Percentiles rank a stretch among this genome's conserved stretches.
These are phyloP conservation scores for Amphichorda felina DNA, from an alignment of 2,329 filamentous ascomycete species.

Conservation along the genomic window DNA sequence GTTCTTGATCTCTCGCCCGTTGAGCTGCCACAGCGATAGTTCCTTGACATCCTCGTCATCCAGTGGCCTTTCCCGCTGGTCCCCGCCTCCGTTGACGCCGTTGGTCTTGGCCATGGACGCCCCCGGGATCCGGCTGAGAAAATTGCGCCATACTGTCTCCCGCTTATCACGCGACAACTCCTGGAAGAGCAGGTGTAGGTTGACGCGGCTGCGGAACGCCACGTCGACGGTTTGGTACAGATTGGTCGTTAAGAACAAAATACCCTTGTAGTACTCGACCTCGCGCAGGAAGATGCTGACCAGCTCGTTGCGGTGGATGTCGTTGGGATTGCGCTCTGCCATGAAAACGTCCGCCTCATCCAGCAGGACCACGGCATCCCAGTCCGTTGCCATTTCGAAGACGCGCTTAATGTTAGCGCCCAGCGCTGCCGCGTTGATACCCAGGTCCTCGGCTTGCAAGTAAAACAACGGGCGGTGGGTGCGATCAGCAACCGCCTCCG, in stretches of 20 bases:
- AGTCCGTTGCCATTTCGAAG: conserved; percentile 28
- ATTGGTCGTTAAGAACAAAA: conserved; percentile 33
- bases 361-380: conserved; percentile 14
- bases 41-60: too few relatives aligned
- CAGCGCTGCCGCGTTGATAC: conserved; percentile 26
- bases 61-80: too few relatives aligned
- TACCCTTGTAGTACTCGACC: conserved; percentile 31
- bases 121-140: conserved; percentile 24
- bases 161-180: conserved; percentile 24
- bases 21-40: too few relatives aligned
- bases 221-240: conserved; percentile 27
- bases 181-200: conserved; percentile 32
- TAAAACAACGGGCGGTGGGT: conserved; percentile 30
- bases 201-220: conserved; percentile 33
- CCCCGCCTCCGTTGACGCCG: too few relatives aligned
- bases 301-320: conserved; percentile 35
- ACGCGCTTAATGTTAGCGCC: conserved; percentile 33
- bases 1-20: too few relatives aligned
- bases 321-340: conserved; percentile 28
- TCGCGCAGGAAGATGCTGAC: conserved; percentile 33
- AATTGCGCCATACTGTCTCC: conserved; percentile 31
- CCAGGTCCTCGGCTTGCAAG: conserved; percentile 34
- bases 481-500: conserved; percentile 29
- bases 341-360: conserved; percentile 27
- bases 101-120: too few relatives aligned